A percentile compares a stretch with the other conserved stretches of the same genome.
Conservation (phyloP, 306 rosid genomes). For the Datisca glomerata region DNA sequence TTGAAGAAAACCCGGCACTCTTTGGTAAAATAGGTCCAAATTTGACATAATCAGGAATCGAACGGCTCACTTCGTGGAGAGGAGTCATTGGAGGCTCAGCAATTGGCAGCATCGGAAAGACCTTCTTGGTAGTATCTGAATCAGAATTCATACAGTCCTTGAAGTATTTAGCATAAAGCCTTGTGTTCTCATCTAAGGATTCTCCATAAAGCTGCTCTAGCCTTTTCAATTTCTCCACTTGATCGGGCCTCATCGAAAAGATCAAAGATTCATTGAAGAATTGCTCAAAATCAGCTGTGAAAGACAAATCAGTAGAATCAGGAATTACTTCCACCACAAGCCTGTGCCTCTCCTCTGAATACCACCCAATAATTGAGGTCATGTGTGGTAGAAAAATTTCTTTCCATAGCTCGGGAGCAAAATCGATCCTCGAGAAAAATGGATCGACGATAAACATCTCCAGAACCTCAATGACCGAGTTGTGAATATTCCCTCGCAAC, state of each 20-base stretch:
- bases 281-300: constrained; percentile 63
- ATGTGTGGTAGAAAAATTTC: constrained; percentile 70
- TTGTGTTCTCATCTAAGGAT: constrained; percentile 63
- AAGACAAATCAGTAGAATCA: constrained; percentile 58
- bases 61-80: constrained; percentile 71
- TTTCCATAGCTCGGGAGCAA: constrained; percentile 90
- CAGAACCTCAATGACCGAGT: constrained; percentile 45
- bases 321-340: constrained; percentile 78
- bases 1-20: constrained; percentile 70
- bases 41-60: constrained; percentile 78
- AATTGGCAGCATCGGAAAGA: constrained; percentile 75
- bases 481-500: constrained; percentile 42
- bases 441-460: constrained; percentile 88
- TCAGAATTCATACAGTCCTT: constrained; percentile 60
- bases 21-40: constrained; percentile 92
- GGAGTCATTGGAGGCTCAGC: constrained; percentile 98
- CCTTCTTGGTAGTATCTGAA: constrained; percentile 47
- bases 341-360: constrained; percentile 75
- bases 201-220: constrained; percentile 80
- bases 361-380: constrained; percentile 89
- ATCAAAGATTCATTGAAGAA: constrained; percentile 71
- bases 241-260: constrained; percentile 62
- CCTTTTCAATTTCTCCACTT: constrained; percentile 52
- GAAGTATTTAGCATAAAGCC: constrained; percentile 69
- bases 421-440: constrained; percentile 70